phyloP scores from a whole-genome alignment of 2,329 filamentous ascomycete species.

The Aspergillus caelatus region DNA sequence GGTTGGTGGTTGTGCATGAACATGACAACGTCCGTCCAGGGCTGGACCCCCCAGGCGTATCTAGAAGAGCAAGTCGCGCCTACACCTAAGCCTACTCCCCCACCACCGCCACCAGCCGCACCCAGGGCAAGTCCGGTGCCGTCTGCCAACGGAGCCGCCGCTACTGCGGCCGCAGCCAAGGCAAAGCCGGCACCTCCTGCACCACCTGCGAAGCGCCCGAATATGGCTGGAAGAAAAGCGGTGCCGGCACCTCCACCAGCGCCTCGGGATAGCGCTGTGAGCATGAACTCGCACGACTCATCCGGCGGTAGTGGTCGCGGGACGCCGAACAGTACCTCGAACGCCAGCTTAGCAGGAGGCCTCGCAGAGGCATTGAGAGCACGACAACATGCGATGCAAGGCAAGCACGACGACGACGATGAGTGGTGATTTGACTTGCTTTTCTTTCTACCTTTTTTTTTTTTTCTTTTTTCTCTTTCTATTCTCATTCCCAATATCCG shows the following conservation, averaged over 20 bases:
- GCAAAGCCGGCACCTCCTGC: slow-evolving; percentile 73
- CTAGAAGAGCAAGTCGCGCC: slow-evolving; percentile 72
- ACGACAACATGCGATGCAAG: slow-evolving; percentile 75
- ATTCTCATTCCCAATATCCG: slow-evolving; percentile 18
- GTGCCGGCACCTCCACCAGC: slow-evolving; percentile 66
- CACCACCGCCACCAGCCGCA: slow-evolving; percentile 50
- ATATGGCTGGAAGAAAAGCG: slow-evolving; percentile 68
- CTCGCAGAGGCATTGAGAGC: slow-evolving; percentile 78
- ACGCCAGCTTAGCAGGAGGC: slow-evolving; percentile 69
- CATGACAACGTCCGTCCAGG: slow-evolving; percentile 67
- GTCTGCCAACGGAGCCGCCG: slow-evolving; percentile 54
- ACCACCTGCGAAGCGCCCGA: slow-evolving; percentile 79
- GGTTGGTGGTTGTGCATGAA: slow-evolving; percentile 97
- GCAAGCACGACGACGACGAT: slow-evolving; percentile 68
- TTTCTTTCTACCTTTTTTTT: slow-evolving; percentile 13
- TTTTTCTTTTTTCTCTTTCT: slow-evolving; percentile 15
- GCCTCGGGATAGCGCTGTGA: slow-evolving; percentile 67
- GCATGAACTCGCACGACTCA: slow-evolving; percentile 54
- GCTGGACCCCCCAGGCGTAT: slow-evolving; percentile 93
- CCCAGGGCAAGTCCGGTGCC: slow-evolving; percentile 63
- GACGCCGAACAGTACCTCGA: slow-evolving; percentile 63
- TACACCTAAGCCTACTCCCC: slow-evolving; percentile 62
- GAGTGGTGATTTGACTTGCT: slow-evolving; percentile 60
- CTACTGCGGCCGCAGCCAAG: slow-evolving; percentile 49
- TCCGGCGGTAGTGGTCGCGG: slow-evolving; percentile 67